phyloP scores from a whole-genome alignment of 345 rosid species.

The Pelargonium nanum region DNA sequence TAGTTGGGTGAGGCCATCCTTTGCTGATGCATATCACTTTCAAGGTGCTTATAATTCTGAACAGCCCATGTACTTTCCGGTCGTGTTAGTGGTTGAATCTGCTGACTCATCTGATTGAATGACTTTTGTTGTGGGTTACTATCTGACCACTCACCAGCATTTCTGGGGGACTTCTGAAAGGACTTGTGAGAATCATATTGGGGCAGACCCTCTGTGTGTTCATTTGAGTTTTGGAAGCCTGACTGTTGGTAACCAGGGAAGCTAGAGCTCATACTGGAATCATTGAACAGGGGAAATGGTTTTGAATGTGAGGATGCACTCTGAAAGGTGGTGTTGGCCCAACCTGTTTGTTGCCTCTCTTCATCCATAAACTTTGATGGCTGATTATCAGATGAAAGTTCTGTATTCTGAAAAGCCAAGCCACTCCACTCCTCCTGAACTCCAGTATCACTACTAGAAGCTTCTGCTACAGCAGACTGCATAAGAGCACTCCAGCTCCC shows the following conservation, averaged over 20 bases:
- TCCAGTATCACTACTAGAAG: constrained; percentile 45
- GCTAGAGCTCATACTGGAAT: constrained; percentile 23
- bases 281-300: constrained; percentile 17
- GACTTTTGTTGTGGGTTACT: constrained; percentile 27
- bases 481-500: constrained; percentile 99
- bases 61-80: constrained; percentile 25
- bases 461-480: constrained; percentile 96
- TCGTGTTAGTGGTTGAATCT: constrained; percentile 22
- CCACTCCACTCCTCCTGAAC: constrained; percentile 60
- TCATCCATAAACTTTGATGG: constrained; percentile 17
- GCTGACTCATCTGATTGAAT: constrained; percentile 20
- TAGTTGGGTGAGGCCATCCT: neutral
- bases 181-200: constrained; percentile 26
- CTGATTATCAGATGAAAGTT: constrained; percentile 22
- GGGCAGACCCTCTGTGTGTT: constrained; percentile 23
- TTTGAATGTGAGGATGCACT: constrained; percentile 27
- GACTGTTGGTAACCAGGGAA: constrained; percentile 46
- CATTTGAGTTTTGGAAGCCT: constrained; percentile 20
- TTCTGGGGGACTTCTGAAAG: constrained; percentile 25
- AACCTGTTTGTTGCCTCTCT: constrained; percentile 25
- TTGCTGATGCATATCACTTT: constrained; percentile 6
- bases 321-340: constrained; percentile 32
- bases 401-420: constrained; percentile 19
- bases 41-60: constrained; percentile 23
- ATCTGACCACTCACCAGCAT: constrained; percentile 32